These are phyloP conservation scores for Hygrocybe coccinea DNA, from an alignment of 768 basidiomycete species.

Conservation along the genomic window DNA sequence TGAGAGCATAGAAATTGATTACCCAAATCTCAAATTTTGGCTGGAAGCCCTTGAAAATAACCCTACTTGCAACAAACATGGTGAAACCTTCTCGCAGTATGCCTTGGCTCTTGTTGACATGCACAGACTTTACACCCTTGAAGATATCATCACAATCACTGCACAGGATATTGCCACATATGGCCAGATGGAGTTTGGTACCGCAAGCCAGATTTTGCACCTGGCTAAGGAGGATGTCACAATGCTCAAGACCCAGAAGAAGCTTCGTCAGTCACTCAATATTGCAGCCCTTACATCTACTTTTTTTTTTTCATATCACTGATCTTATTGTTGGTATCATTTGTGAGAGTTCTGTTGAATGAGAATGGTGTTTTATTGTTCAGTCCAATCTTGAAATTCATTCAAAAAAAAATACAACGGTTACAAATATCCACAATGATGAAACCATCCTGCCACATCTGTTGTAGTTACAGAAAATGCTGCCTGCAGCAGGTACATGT, in stretches of 20 bases:
- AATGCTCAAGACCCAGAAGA: not conserved
- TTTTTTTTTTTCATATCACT: not conserved
- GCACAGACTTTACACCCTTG: not conserved
- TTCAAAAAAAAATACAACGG: not conserved
- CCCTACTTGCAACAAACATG: not conserved
- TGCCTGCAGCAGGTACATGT: slow-evolving; percentile 16
- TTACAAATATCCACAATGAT: slow-evolving; percentile 16
- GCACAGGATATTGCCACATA: not conserved
- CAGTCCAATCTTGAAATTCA: too few relatives aligned
- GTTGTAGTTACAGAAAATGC: slow-evolving; percentile 17
- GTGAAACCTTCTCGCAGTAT: not conserved
- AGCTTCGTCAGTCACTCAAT: not conserved
- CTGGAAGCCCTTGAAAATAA: not conserved
- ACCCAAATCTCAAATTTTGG: slow-evolving; percentile 1
- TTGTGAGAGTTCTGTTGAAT: too few relatives aligned
- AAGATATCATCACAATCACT: not conserved
- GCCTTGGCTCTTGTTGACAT: not conserved
- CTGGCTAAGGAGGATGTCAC: not conserved
- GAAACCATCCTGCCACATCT: slow-evolving; percentile 20
- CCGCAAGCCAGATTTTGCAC: not conserved
- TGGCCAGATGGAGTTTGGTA: not conserved
- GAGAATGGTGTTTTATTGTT: too few relatives aligned
- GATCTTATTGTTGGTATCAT: too few relatives aligned
- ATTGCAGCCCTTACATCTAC: too few relatives aligned
- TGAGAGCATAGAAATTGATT: not conserved